phyloP scores from a whole-genome alignment of 192 early-diverging fungal species.

The Paraglomus brasilianum region DNA sequence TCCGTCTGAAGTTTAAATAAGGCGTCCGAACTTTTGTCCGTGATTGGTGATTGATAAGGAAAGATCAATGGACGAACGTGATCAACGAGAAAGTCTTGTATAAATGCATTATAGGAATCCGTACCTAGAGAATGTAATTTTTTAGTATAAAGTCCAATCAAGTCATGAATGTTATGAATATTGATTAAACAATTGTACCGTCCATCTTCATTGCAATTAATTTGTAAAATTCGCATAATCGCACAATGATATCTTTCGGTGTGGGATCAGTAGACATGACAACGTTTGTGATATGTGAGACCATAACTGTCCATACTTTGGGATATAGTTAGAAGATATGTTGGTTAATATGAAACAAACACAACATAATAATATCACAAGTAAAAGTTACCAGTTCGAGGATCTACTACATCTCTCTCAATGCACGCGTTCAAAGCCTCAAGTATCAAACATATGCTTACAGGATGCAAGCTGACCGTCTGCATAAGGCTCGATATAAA shows the following conservation, averaged over 20 bases:
- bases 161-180: background rate
- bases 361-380: background rate
- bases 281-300: slow-evolving; percentile 46
- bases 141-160: background rate
- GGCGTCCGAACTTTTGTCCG: too few species aligned
- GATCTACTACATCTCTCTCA: slow-evolving; percentile 43
- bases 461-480: slow-evolving; percentile 42
- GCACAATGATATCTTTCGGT: slow-evolving; percentile 31
- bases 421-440: slow-evolving; percentile 48
- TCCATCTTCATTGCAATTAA: slow-evolving; percentile 49
- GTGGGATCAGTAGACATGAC: slow-evolving; percentile 32
- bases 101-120: slow-evolving; percentile 45
- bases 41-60: slow-evolving; percentile 3
- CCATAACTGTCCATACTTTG: slow-evolving; percentile 48
- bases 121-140: slow-evolving; percentile 36
- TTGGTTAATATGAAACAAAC: background rate
- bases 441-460: slow-evolving; percentile 47
- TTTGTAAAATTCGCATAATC: slow-evolving; percentile 50
- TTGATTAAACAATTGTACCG: slow-evolving; percentile 35
- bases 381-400: slow-evolving; percentile 39
- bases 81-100: slow-evolving; percentile 38
- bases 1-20: slow-evolving; percentile 16
- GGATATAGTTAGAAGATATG: background rate
- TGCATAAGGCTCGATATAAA: slow-evolving; percentile 50
- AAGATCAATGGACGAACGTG: slow-evolving; percentile 43